Evolutionary conservation across 2,329 filamentous ascomycete genomes (phyloP).

Genomic region (Alternaria sp.): DNA sequence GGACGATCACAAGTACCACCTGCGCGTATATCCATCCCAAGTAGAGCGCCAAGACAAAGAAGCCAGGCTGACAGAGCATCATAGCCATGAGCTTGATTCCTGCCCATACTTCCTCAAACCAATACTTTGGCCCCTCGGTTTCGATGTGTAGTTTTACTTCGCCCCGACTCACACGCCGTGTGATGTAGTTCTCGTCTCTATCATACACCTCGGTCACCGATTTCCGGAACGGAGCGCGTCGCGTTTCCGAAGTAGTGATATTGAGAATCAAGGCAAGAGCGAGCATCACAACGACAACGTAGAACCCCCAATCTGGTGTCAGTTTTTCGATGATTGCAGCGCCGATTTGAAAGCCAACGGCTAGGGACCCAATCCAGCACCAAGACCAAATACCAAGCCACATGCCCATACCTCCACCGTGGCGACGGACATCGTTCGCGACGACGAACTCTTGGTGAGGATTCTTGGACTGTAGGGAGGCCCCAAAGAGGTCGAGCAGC

Average conservation of each 20-base stretch:
- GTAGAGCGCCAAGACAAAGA: slow-evolving; percentile 75
- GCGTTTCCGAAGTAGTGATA: slow-evolving; percentile 74
- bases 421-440: slow-evolving; percentile 72
- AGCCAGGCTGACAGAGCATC: slow-evolving; percentile 79
- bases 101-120: slow-evolving; percentile 78
- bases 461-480: slow-evolving; percentile 74
- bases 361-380: slow-evolving; percentile 76
- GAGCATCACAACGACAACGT: slow-evolving; percentile 73
- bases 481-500: slow-evolving; percentile 77
- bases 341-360: slow-evolving; percentile 75
- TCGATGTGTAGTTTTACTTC: slow-evolving; percentile 80
- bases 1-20: slow-evolving; percentile 74
- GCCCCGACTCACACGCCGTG: slow-evolving; percentile 69
- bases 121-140: slow-evolving; percentile 76
- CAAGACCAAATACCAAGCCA: slow-evolving; percentile 73
- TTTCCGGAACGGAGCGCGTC: slow-evolving; percentile 72
- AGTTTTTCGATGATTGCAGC: slow-evolving; percentile 71
- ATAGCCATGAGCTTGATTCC: slow-evolving; percentile 71
- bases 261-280: slow-evolving; percentile 73
- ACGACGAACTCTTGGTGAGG: slow-evolving; percentile 77
- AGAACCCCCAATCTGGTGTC: slow-evolving; percentile 77
- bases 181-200: slow-evolving; percentile 58
- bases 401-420: slow-evolving; percentile 80
- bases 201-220: slow-evolving; percentile 69
- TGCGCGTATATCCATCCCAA: slow-evolving; percentile 81